Evolutionary conservation across 805 yeast genomes (phyloP).

Genomic region (Deakozyma indianensis): DNA sequence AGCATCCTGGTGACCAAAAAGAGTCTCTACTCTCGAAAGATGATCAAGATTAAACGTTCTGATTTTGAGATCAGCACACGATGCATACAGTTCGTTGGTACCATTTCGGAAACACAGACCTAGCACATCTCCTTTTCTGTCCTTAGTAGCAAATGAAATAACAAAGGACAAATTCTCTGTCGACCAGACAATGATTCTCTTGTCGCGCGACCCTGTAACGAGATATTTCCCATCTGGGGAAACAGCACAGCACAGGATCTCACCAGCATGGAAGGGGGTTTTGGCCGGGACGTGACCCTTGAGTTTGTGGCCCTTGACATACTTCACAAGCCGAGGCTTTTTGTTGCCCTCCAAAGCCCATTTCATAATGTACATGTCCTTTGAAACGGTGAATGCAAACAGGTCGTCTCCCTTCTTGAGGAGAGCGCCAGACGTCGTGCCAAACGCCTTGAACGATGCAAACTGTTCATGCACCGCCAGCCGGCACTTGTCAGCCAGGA

Average conservation of each 20-base stretch:
- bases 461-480: conserved; percentile 5
- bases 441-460: conserved; percentile 16
- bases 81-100: conserved; percentile 76
- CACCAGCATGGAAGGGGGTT: conserved; percentile 62
- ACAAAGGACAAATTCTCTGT: conserved; percentile 61
- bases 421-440: conserved; percentile 10
- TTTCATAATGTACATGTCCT: conserved; percentile 66
- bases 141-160: conserved; percentile 63
- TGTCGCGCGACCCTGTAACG: conserved; percentile 84
- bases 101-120: conserved; percentile 65
- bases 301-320: conserved; percentile 30
- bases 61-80: conserved; percentile 84
- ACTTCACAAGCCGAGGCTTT: conserved; percentile 54
- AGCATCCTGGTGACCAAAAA: conserved; percentile 91
- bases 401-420: conserved; percentile 22
- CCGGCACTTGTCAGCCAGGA: conserved; percentile 12
- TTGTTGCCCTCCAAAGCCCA: conserved; percentile 45
- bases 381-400: conserved; percentile 63
- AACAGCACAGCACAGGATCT: conserved; percentile 64
- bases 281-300: conserved; percentile 29
- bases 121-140: conserved; percentile 55
- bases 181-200: conserved; percentile 74
- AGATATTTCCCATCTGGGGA: conserved; percentile 78
- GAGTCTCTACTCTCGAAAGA: conserved; percentile 74
- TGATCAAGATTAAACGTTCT: conserved; percentile 79